Evolutionary conservation across 768 basidiomycete genomes (phyloP), one percentile per base, ranked within the genome.

Genomic region (Lactarius vividus): DNA sequence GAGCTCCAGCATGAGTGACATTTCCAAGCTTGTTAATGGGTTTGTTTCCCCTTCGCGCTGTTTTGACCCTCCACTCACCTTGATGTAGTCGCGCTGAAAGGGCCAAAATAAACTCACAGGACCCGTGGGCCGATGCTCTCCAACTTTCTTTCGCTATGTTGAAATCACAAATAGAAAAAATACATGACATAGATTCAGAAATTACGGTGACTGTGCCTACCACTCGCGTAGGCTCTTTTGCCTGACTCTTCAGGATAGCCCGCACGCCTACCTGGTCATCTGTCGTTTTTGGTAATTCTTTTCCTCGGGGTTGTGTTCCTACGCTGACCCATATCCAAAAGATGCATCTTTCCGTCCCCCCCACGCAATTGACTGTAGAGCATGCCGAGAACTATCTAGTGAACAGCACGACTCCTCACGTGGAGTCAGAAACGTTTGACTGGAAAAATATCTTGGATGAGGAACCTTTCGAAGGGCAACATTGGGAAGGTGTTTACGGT

Each of bases 381-480:
- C 81, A 79, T 69, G 89, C 87, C n/a, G 81, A 85, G 6, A 64
- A 75, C 0, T 85, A 84, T 69, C 77, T 88, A 7, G 77, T 87
- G 35, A 73, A 70, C 1, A 73, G 82, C 16, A 75, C 73, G 29
- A 80, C 86, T 65, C 86, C 85, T 28, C 77, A 71, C 29, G 57
- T 71, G 54, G 63, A 69, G 8, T 79, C 73, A 8, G 74, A 78
- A 3, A 71, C 79, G 1, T 75, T 92, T 8, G 91, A 88, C 3
- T 94, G 92, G 92, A 79, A 81, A 65, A 82, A 85, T n/a, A 93
- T 94, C 59, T 81, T 94, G 18, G 83, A 83, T 1, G 91, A 92
- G 71, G 92, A 93, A 63, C 90, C 91, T 4, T 89, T 91, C 67
- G 89, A 93, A 74, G 92, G 89, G 18, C 86, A 93, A 67, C 92